Evolutionary conservation across 2,329 filamentous ascomycete species (phyloP).

Genomic region (Alternaria angustiovoidea): DNA sequence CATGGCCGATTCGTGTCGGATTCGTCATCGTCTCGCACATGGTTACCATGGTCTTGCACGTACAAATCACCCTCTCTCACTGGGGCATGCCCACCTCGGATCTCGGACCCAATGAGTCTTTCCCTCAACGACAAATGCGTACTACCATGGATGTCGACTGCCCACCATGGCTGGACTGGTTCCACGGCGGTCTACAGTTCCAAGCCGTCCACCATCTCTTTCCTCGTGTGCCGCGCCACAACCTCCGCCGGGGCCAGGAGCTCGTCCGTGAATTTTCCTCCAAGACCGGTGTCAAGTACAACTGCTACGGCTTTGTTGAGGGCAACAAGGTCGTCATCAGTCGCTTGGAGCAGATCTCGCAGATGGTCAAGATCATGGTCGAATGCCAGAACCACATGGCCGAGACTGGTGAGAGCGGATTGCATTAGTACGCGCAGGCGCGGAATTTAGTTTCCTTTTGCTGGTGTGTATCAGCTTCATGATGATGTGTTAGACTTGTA

Average conservation of each 20-base stretch:
- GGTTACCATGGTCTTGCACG: conserved; percentile 80
- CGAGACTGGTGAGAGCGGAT: conserved; percentile 48
- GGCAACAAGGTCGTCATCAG: conserved; percentile 84
- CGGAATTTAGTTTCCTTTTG: conserved; percentile 1
- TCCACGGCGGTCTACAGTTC: conserved; percentile 89
- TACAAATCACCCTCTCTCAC: conserved; percentile 90
- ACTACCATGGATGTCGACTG: conserved; percentile 96
- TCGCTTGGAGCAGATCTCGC: conserved; percentile 77
- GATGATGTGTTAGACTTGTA: conserved; percentile 4
- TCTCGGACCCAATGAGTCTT: conserved; percentile 82
- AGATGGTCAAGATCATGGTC: conserved; percentile 70
- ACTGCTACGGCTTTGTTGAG: conserved; percentile 83
- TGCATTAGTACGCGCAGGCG: conserved; percentile 30
- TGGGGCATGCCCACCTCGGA: conserved; percentile 94
- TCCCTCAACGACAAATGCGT: conserved; percentile 87
- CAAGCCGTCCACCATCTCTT: conserved; percentile 89
- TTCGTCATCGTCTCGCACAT: conserved; percentile 85
- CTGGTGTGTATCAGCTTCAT: conserved; percentile 4
- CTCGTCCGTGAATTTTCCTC: conserved; percentile 82
- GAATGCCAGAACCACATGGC: conserved; percentile 52
- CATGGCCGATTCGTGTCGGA: conserved; percentile 71
- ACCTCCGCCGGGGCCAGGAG: conserved; percentile 76
- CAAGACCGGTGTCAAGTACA: conserved; percentile 84
- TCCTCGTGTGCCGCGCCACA: conserved; percentile 84
- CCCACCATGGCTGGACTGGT: conserved; percentile 84